A percentile compares a stretch with the other conserved stretches of the same genome.
phyloP scores from a whole-genome alignment of 768 basidiomycete genomes.

The Daedaleopsis nitida region DNA sequence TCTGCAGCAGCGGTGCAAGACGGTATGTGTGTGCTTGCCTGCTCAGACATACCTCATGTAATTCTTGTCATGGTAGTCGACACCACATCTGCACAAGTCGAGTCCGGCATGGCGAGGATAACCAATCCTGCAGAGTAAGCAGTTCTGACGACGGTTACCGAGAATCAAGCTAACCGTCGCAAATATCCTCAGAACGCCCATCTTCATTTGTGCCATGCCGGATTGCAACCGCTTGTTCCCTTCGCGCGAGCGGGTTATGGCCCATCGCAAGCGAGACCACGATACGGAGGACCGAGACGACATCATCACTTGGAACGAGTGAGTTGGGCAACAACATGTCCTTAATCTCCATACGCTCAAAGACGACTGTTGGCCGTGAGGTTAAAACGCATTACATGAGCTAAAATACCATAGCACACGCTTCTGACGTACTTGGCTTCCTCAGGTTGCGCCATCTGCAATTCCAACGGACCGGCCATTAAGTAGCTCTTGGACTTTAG shows the following conservation, averaged over 20 bases:
- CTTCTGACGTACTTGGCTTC: too few species aligned
- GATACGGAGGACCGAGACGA: conserved; percentile 50
- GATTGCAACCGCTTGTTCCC: conserved; percentile 77
- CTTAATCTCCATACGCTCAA: too few species aligned
- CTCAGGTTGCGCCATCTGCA: too few species aligned
- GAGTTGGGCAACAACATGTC: too few species aligned
- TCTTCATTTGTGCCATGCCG: conserved; percentile 77
- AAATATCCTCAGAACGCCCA: conserved; percentile 58
- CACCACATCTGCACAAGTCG: conserved; percentile 57
- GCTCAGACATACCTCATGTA: background rate
- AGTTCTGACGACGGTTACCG: background rate
- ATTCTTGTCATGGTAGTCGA: conserved; percentile 36
- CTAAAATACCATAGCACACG: too few species aligned
- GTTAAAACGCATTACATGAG: too few species aligned
- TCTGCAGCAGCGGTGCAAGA: conserved; percentile 53
- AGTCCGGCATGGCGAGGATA: conserved; percentile 55
- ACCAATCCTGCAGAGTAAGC: conserved; percentile 69
- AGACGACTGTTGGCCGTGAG: too few species aligned
- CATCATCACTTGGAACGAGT: conserved; percentile 78
- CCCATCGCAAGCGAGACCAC: conserved; percentile 77
- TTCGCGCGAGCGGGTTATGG: conserved; percentile 64
- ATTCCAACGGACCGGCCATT: too few species aligned
- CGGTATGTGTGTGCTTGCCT: conserved; percentile 32
- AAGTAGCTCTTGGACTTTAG: too few species aligned
- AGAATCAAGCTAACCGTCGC: background rate